Base-by-base conservation (phyloP, 305 asterid species). In the Euphrasia arctica region DNA sequence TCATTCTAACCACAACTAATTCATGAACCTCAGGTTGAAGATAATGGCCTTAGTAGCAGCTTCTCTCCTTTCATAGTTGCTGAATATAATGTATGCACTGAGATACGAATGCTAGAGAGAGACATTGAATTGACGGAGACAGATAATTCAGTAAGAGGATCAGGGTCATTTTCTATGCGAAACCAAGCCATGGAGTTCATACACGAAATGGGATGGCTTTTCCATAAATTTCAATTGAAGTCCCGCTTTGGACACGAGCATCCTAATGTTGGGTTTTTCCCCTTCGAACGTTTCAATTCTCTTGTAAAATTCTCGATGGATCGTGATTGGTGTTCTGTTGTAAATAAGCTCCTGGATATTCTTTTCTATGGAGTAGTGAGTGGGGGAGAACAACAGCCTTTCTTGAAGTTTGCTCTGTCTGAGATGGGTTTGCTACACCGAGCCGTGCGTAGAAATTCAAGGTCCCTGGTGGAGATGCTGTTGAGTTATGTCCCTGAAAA, bases 1-100 rank as follows among this genome's bases (percentile, higher is more conserved):
- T 55, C 15, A 55, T 9, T 55, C 13, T 1, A 5, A 25, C 60
- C 39, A 28, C 15, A 27, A 25, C 11, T 55, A 27, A 29, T 55
- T 72, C 43, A 8, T 39, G 43, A 39, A 39, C 8, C 47, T 54
- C 79, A 87, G 95, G 85, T 89, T 27, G 97, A 89, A 77, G 97
- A 89, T 66, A 79, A 80, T 34, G 80, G 86, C 63, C 81, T 89
- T 31, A 79, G 88, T 72, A 77, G 93, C 86, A 82, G 87, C 80
- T 89, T 87, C 80, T 87, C 85, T 69, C 95, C 97, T 14, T 89
- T 89, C 80, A 89, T 89, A 65, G 95, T 89, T 54, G 95, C 91
- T 0, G 93, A 89, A 75, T 75, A 80, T 69, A 89, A 86, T 28
- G 86, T 83, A 28, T 86, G 93, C 77, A 76, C 79, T 43, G 96